Evolutionary conservation across 1,284 basidiomycete genomes (phyloP).

Genomic region (Omphalotus olearius): DNA sequence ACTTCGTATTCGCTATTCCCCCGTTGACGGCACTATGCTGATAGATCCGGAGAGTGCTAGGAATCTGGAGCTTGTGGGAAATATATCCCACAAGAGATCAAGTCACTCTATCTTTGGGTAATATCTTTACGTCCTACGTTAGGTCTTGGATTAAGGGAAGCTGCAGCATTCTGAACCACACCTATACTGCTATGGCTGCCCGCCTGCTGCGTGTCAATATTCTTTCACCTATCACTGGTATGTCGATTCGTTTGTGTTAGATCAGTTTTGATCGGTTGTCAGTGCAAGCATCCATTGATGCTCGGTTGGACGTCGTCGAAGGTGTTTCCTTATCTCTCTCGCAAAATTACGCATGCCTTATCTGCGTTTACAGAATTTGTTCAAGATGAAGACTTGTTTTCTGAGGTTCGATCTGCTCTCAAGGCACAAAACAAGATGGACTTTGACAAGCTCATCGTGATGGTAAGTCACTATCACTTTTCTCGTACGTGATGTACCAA

Average conservation of each 20-base stretch:
- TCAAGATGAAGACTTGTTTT: conserved; percentile 71
- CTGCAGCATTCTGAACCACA: conserved; percentile 67
- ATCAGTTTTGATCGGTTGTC: conserved; percentile 5
- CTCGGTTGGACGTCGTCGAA: conserved; percentile 81
- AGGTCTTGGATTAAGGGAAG: neutral
- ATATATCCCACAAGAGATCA: conserved; percentile 62
- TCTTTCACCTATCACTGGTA: conserved; percentile 79
- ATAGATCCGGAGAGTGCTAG: conserved; percentile 85
- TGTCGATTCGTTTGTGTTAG: conserved; percentile 10
- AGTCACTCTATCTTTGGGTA: conserved; percentile 73
- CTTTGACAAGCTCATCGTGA: conserved; percentile 81
- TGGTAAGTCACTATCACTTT: conserved; percentile 38
- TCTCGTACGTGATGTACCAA: neutral
- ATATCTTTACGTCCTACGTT: conserved; percentile 15
- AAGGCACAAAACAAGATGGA: conserved; percentile 76
- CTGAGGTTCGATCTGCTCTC: conserved; percentile 63
- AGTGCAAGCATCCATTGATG: conserved; percentile 68
- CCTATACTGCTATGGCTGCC: conserved; percentile 84
- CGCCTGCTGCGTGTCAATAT: conserved; percentile 79
- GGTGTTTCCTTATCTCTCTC: conserved; percentile 34
- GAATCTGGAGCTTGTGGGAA: conserved; percentile 85
- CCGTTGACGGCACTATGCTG: conserved; percentile 87
- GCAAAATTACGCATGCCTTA: neutral
- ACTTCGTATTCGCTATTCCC: conserved; percentile 75
- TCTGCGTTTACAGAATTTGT: conserved; percentile 55